phyloP scores from a whole-genome alignment of 768 basidiomycete species.

The Amanita inopinata region DNA sequence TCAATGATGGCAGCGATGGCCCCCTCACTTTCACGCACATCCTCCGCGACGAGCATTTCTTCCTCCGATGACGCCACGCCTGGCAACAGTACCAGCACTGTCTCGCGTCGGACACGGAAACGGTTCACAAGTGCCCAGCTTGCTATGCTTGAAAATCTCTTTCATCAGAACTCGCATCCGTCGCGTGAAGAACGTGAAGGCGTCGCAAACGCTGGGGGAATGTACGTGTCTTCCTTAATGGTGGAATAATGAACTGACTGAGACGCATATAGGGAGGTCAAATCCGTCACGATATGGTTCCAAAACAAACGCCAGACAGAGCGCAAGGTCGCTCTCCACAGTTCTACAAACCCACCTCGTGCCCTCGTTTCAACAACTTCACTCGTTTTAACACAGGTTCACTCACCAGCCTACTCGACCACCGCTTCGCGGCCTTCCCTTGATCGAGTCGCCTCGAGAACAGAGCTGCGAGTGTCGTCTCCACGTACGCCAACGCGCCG shows the following conservation, averaged over 20 bases:
- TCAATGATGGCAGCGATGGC: constrained; percentile 6
- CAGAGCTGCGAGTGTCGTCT: constrained; percentile 33
- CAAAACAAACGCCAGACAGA: constrained; percentile 74
- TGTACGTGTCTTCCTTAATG: constrained; percentile 42
- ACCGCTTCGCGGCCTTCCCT: constrained; percentile 34
- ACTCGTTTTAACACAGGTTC: constrained; percentile 17
- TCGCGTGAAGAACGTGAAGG: constrained; percentile 65
- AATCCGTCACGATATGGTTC: constrained; percentile 75
- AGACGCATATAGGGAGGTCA: constrained; percentile 40
- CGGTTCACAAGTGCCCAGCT: constrained; percentile 62
- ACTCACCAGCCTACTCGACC: constrained; percentile 18
- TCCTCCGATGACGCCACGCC: constrained; percentile 34
- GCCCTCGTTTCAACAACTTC: constrained; percentile 15
- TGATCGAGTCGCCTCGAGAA: constrained; percentile 49
- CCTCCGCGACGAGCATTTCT: constrained; percentile 46
- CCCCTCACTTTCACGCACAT: constrained; percentile 40
- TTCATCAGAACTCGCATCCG: constrained; percentile 63
- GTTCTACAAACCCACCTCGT: constrained; percentile 22
- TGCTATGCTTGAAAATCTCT: constrained; percentile 63
- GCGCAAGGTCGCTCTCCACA: constrained; percentile 42
- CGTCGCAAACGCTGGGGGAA: constrained; percentile 48
- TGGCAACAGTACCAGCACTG: constrained; percentile 21
- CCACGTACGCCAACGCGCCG: constrained; percentile 32
- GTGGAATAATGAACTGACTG: no score
- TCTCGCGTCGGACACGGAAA: constrained; percentile 53